Conservation (phyloP, 495 filamentous ascomycete genomes). For the Hypoxylon lenormandii region DNA sequence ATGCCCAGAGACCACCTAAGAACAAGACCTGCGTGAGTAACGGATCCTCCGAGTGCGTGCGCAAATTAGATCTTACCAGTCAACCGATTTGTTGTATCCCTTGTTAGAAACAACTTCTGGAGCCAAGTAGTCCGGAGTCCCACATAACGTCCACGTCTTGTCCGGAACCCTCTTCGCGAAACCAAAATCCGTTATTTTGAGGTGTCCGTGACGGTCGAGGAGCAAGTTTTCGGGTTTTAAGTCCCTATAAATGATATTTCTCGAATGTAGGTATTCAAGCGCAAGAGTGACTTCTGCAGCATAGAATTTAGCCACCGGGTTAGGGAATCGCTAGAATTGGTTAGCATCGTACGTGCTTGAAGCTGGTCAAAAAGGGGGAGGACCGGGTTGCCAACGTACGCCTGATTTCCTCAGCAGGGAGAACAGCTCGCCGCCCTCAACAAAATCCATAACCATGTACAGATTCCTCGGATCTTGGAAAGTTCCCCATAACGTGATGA, state of each 20-base stretch:
- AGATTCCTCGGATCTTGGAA: slow-evolving; percentile 95
- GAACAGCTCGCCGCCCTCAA: slow-evolving; percentile 98
- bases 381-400: slow-evolving; percentile 66
- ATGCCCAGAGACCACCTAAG: slow-evolving; percentile 97
- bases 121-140: slow-evolving; percentile 97
- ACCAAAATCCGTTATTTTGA: slow-evolving; percentile 99
- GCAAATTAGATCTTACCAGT: slow-evolving; percentile 76
- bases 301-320: slow-evolving; percentile 98
- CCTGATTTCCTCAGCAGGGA: slow-evolving; percentile 95
- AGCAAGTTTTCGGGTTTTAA: slow-evolving; percentile 96
- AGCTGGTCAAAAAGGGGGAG: not conserved
- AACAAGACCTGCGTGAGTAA: slow-evolving; percentile 21
- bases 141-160: slow-evolving; percentile 98
- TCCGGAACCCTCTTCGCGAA: slow-evolving; percentile 98
- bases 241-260: slow-evolving; percentile 97
- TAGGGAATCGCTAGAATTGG: slow-evolving; percentile 86
- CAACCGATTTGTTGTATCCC: slow-evolving; percentile 98
- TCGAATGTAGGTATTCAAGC: slow-evolving; percentile 92
- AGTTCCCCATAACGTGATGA: slow-evolving; percentile 97
- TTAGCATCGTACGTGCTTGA: slow-evolving; percentile 10
- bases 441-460: slow-evolving; percentile 99
- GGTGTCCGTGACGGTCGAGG: slow-evolving; percentile 92
- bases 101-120: slow-evolving; percentile 97
- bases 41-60: slow-evolving; percentile 2
- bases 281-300: slow-evolving; percentile 96